phyloP scores from a whole-genome alignment of 768 basidiomycete genomes.

The Termitomyces sp. region DNA sequence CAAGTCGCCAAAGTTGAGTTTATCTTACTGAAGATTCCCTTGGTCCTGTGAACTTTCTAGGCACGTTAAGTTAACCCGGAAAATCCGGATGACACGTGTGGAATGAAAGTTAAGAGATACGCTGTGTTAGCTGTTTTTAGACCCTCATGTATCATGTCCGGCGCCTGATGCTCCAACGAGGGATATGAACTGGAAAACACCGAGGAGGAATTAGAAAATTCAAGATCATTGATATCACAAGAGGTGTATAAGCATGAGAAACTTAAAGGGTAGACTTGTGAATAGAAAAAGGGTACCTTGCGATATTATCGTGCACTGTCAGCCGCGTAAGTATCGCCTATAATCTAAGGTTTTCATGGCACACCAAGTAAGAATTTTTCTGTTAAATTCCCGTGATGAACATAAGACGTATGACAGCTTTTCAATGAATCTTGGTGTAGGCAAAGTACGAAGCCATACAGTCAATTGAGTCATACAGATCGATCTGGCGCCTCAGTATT shows the following conservation, averaged over 20 bases:
- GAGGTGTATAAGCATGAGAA: background rate
- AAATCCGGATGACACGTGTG: background rate
- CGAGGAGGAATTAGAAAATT: background rate
- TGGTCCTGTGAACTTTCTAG: background rate
- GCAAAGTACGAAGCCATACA: too few relatives aligned
- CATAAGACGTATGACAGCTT: background rate
- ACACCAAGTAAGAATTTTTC: background rate
- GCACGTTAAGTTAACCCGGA: background rate
- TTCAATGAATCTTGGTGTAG: background rate
- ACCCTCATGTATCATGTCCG: too few relatives aligned
- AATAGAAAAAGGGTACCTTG: too few relatives aligned
- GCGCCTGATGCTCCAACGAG: background rate
- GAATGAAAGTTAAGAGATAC: background rate
- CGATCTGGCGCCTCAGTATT: too few relatives aligned
- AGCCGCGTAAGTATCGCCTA: too few relatives aligned
- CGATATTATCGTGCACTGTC: too few relatives aligned
- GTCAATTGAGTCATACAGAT: too few relatives aligned
- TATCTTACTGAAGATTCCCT: background rate
- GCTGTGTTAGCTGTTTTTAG: background rate
- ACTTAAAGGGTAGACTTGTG: too few relatives aligned
- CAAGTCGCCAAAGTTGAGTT: background rate
- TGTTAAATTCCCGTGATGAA: background rate
- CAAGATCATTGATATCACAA: background rate
- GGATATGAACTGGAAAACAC: background rate
- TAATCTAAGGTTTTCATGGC: too few relatives aligned